Base-by-base conservation (phyloP, 2,329 filamentous ascomycete species). In the Exophiala viscosa region DNA sequence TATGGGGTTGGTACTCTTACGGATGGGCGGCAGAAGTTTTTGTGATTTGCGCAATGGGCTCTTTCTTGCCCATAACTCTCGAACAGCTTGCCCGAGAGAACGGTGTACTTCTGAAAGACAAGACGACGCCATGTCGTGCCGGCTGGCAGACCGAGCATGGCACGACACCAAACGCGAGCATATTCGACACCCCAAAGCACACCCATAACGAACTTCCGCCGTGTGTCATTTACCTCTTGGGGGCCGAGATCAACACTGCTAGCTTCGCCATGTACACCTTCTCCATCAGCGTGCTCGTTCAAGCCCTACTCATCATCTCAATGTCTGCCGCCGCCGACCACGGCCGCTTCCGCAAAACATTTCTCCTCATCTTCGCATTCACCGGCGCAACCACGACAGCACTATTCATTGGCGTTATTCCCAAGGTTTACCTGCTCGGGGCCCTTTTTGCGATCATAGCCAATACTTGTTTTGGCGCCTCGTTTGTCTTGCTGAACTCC, bases 251-350 rank as follows among this genome's bases (percentile, higher is more conserved):
- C 73, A 97, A 97, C 70, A 96, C 92, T 1, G 91, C 92, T 33
- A 95, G 88, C 69, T 96, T 97, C 69, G 92, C 90, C 67, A 95
- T 97, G 90, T 97, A 97, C 72, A 96, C 90, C 1, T 99, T 99
- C 71, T 95, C 90, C 52, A 76, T 95, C 65, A 95, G 89, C 67
- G 93, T 99, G 1, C 71, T 96, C 15, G 70, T 96, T 9, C 93
- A 99, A 69, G 88, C 91, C 1, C 72, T 97, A 23, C 74, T 97
- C 28, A 95, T 99, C 39, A 90, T 99, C 59, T 95, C 90, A 66
- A 96, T 99, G 77, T 96, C 90, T 65, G 93, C 89, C 50, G 91
- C 92, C 6, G 93, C 93, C 52, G 93, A 99, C 69, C 92, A 97
- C 70, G 93, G 93, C 58, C 86, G 82, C 62, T 93, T 91, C 73